A percentile compares a stretch with the other conserved stretches of the same genome.
phyloP scores from a whole-genome alignment of 208 protist species.

The Trypanosomatidae sp. region DNA sequence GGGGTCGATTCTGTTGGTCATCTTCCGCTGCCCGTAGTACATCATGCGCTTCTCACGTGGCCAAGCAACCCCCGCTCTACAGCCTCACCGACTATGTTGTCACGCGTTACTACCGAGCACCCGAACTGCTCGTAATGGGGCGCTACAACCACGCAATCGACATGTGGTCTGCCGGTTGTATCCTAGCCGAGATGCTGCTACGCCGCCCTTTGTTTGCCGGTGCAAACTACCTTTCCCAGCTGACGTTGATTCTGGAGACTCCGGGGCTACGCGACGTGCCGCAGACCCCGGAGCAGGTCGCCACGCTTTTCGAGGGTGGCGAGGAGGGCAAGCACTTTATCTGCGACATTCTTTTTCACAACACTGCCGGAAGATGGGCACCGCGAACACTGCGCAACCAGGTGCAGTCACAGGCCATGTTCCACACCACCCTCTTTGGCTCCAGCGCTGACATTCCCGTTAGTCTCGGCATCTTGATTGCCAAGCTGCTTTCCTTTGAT shows the following conservation, averaged over 20 bases:
- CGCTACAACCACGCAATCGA: conserved; percentile 94
- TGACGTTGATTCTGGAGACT: conserved; percentile 51
- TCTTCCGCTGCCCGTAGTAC: background rate
- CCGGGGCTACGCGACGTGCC: conserved; percentile 88
- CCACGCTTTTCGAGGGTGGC: conserved; percentile 58
- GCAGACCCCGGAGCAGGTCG: conserved; percentile 66
- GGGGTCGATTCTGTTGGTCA: conserved; percentile 29
- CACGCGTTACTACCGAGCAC: conserved; percentile 97
- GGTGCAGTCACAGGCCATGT: conserved; percentile 20
- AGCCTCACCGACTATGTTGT: conserved; percentile 94
- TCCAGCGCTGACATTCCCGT: conserved; percentile 43
- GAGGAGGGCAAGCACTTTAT: conserved; percentile 72
- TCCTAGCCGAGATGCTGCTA: conserved; percentile 87
- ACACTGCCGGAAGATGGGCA: conserved; percentile 4
- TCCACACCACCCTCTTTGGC: conserved; percentile 64
- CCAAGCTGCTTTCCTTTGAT: conserved; percentile 55
- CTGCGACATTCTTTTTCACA: conserved; percentile 35
- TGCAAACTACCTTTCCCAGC: conserved; percentile 58
- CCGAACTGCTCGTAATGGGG: conserved; percentile 94
- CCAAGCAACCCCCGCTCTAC: conserved; percentile 32
- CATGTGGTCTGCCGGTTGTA: conserved; percentile 64
- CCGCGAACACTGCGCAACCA: conserved; percentile 6
- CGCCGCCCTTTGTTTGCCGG: conserved; percentile 93
- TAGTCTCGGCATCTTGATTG: conserved; percentile 38
- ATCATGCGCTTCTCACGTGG: background rate